A percentile compares a stretch with the other conserved stretches of the same genome.
Conservation (phyloP, 1,284 basidiomycete genomes). For the Ganoderma sp. region DNA sequence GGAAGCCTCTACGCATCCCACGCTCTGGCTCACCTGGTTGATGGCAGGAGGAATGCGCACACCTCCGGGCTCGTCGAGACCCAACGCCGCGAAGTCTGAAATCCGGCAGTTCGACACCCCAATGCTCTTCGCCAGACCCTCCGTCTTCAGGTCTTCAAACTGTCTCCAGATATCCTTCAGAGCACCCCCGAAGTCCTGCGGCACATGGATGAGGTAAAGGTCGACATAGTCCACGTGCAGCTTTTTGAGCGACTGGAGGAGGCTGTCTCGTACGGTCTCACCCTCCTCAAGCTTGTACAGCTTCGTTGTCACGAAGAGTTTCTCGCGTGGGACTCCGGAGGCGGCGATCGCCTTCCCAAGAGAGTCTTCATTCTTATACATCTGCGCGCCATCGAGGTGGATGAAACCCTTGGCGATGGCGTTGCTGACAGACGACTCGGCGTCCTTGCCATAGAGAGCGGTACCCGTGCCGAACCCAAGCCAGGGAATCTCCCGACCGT, state of each 20-base stretch:
- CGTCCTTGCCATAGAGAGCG: slow-evolving; percentile 60
- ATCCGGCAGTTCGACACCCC: slow-evolving; percentile 86
- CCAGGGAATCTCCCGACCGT: slow-evolving; percentile 62
- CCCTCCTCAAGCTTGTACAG: slow-evolving; percentile 48
- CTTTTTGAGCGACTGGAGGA: slow-evolving; percentile 62
- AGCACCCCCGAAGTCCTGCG: slow-evolving; percentile 48
- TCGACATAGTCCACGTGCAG: slow-evolving; percentile 76
- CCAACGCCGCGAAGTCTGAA: slow-evolving; percentile 66
- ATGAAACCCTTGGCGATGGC: slow-evolving; percentile 69
- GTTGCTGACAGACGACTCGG: slow-evolving; percentile 49
- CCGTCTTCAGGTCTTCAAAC: slow-evolving; percentile 71
- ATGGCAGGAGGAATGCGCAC: slow-evolving; percentile 62
- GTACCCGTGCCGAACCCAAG: slow-evolving; percentile 76
- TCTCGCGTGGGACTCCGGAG: slow-evolving; percentile 58
- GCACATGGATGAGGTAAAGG: slow-evolving; percentile 78
- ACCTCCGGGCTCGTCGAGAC: slow-evolving; percentile 32
- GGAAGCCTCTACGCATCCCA: no score
- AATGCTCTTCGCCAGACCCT: slow-evolving; percentile 76
- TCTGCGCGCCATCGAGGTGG: slow-evolving; percentile 77
- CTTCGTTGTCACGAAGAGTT: slow-evolving; percentile 75
- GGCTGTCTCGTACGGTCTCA: slow-evolving; percentile 55
- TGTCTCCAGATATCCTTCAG: slow-evolving; percentile 69
- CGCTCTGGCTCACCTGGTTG: slow-evolving; percentile 67
- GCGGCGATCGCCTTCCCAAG: slow-evolving; percentile 58
- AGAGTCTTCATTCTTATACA: slow-evolving; percentile 66